Percentiles rank a stretch among this genome's conserved stretches.
These are phyloP conservation scores for Mycena haematopus DNA, from an alignment of 768 basidiomycete genomes.

Conservation along the genomic window DNA sequence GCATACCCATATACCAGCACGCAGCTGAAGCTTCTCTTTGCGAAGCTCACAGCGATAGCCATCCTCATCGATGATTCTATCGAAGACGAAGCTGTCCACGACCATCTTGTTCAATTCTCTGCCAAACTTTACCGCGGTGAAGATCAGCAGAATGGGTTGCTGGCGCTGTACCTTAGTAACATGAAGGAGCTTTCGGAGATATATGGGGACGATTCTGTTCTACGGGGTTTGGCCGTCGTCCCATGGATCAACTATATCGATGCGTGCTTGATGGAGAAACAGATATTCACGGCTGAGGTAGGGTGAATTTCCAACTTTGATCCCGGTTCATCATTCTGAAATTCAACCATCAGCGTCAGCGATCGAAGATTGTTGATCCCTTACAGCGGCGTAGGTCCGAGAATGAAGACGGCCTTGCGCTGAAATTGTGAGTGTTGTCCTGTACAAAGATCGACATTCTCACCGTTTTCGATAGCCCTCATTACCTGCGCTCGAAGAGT, in stretches of 20 bases:
- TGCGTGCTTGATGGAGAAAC: constrained; percentile 17
- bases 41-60: constrained; percentile 16
- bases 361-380: neutral
- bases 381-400: neutral
- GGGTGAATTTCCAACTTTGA: neutral
- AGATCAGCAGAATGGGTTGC: constrained; percentile 6
- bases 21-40: constrained; percentile 10
- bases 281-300: neutral
- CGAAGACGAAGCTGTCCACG: constrained; percentile 1
- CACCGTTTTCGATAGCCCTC: constrained; percentile 5
- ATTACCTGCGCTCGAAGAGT: constrained; percentile 21
- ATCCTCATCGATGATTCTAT: constrained; percentile 23
- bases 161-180: constrained; percentile 7
- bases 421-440: constrained; percentile 4
- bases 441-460: neutral
- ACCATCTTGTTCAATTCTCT: constrained; percentile 6
- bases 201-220: constrained; percentile 4
- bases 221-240: constrained; percentile 6
- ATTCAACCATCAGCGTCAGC: neutral
- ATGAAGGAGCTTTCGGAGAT: constrained; percentile 8
- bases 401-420: neutral
- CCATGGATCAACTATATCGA: constrained; percentile 16
- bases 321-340: neutral
- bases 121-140: constrained; percentile 4
- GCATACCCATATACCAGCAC: constrained; percentile 5